A percentile compares a stretch with the other conserved stretches of the same genome.
Evolutionary conservation across 257 asterid genomes (phyloP).

Genomic region (Coffea canephora): DNA sequence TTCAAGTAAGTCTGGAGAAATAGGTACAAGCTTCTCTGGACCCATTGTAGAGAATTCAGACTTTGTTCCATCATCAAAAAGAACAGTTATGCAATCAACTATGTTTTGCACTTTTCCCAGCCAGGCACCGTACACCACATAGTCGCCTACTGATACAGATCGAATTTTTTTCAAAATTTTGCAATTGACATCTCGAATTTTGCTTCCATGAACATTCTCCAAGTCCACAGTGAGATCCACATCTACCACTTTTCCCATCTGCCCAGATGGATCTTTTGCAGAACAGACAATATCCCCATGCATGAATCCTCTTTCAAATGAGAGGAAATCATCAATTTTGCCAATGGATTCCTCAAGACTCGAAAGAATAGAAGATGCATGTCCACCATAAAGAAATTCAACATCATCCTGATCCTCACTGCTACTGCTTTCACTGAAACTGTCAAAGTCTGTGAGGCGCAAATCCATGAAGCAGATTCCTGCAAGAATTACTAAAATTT

Average conservation of each 20-base stretch:
- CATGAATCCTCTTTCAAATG: conserved; percentile 67
- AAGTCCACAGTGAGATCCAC: conserved; percentile 60
- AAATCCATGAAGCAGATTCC: conserved; percentile 58
- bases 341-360: conserved; percentile 78
- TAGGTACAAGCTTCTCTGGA: conserved; percentile 52
- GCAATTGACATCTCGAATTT: conserved; percentile 43
- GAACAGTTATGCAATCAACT: conserved; percentile 50
- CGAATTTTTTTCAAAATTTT: conserved; percentile 53
- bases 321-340: conserved; percentile 81
- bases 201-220: conserved; percentile 61
- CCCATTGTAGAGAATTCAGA: conserved; percentile 44
- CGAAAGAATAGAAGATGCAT: conserved; percentile 72
- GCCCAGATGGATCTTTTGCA: conserved; percentile 61
- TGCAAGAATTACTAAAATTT: conserved; percentile 20
- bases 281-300: conserved; percentile 73
- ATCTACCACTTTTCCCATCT: conserved; percentile 76
- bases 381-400: conserved; percentile 68
- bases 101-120: conserved; percentile 77
- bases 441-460: conserved; percentile 57
- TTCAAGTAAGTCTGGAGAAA: conserved; percentile 60
- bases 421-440: conserved; percentile 76
- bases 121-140: conserved; percentile 70
- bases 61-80: conserved; percentile 69
- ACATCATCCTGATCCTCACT: conserved; percentile 81
- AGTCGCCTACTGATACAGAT: conserved; percentile 58